Percentiles rank a stretch among this genome's conserved stretches.
Evolutionary conservation across 495 filamentous ascomycete genomes (phyloP).

Genomic region (Neurospora sp.): DNA sequence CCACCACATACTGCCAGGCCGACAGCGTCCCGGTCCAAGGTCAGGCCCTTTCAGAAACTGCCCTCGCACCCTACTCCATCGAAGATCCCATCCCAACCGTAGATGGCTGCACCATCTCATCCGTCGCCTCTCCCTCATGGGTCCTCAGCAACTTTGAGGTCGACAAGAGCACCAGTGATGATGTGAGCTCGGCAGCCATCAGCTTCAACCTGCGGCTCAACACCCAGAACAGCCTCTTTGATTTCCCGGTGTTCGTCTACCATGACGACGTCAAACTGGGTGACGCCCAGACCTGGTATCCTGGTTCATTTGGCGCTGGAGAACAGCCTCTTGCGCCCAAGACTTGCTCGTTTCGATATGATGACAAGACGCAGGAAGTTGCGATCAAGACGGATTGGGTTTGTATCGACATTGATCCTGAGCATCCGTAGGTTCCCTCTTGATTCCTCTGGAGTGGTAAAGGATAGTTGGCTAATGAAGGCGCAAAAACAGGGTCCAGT

Average conservation of each 20-base stretch:
- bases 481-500: constrained; percentile 8
- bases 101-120: constrained; percentile 22
- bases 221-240: constrained; percentile 8
- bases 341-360: constrained; percentile 12
- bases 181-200: constrained; percentile 2
- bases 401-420: constrained; percentile 17
- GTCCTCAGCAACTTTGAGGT: constrained; percentile 14
- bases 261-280: constrained; percentile 2
- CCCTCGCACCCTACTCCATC: constrained; percentile 17
- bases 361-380: constrained; percentile 1
- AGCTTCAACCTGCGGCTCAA: constrained; percentile 20
- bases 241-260: constrained; percentile 8
- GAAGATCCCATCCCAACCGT: constrained; percentile 13
- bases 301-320: constrained; percentile 9
- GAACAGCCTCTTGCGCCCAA: constrained; percentile 11
- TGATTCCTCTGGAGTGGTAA: background rate
- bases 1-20: background rate
- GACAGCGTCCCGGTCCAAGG: constrained; percentile 7
- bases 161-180: constrained; percentile 1
- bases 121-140: constrained; percentile 17
- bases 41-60: constrained; percentile 1
- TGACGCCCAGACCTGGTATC: constrained; percentile 11
- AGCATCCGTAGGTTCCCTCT: constrained; percentile 15
- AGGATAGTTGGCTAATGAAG: background rate
- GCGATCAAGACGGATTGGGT: constrained; percentile 15